A percentile compares a stretch with the other conserved stretches of the same genome.
These are phyloP conservation scores for Aspergillus sp. DNA, from an alignment of 2,329 filamentous ascomycete genomes.

Conservation along the genomic window DNA sequence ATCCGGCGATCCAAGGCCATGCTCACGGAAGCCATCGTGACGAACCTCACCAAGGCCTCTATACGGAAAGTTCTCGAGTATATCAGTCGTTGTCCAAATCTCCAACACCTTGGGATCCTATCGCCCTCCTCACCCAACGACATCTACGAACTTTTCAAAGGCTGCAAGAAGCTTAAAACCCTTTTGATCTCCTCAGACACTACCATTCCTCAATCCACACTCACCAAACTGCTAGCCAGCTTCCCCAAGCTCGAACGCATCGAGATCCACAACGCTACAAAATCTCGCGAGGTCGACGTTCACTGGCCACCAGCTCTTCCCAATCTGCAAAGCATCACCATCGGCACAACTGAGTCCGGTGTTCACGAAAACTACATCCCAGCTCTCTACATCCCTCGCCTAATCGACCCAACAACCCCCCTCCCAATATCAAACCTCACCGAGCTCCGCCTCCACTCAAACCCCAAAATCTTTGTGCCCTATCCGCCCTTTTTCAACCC, in stretches of 20 bases:
- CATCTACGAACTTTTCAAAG: constrained; percentile 28
- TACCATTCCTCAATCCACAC: constrained; percentile 22
- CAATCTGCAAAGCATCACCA: constrained; percentile 31
- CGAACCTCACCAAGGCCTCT: constrained; percentile 27
- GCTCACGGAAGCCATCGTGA: constrained; percentile 33
- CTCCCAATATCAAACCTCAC: constrained; percentile 31
- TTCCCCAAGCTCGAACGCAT: constrained; percentile 31
- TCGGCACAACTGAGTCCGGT: constrained; percentile 18
- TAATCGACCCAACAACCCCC: constrained; percentile 4
- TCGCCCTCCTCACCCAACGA: constrained; percentile 17
- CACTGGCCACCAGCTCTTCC: constrained; percentile 28
- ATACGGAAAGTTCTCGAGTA: constrained; percentile 28
- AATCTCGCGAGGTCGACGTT: constrained; percentile 10
- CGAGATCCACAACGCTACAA: constrained; percentile 23
- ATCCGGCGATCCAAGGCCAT: constrained; percentile 35
- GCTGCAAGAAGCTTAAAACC: constrained; percentile 25
- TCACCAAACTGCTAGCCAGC: constrained; percentile 25
- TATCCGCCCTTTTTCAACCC: constrained; percentile 19
- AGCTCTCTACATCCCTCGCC: constrained; percentile 20
- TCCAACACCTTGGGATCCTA: constrained; percentile 33
- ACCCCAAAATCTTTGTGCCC: constrained; percentile 20
- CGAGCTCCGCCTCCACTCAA: constrained; percentile 31
- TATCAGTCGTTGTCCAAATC: constrained; percentile 34
- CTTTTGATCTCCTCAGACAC: constrained; percentile 28
- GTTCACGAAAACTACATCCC: constrained; percentile 12